phyloP scores from a whole-genome alignment of 2,329 filamentous ascomycete species.

The Coniochaeta sp. region DNA sequence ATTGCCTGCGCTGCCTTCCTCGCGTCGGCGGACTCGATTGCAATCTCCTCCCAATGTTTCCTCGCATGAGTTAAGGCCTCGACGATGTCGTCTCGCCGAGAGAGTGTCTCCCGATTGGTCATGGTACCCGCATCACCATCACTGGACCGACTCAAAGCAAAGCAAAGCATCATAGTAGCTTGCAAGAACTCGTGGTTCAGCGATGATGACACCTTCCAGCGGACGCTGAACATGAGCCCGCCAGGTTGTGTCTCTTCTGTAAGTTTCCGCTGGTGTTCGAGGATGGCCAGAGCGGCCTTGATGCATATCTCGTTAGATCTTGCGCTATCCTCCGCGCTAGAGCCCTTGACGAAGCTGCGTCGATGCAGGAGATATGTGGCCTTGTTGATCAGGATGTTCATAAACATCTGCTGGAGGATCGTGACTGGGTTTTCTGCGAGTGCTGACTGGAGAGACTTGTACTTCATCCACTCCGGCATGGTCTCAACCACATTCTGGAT shows the following conservation, averaged over 20 bases:
- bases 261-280: neutral
- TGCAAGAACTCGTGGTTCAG: slow-evolving; percentile 1
- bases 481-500: neutral
- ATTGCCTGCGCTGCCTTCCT: neutral
- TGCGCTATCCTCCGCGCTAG: neutral
- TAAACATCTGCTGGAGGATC: slow-evolving; percentile 1
- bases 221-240: neutral
- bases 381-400: neutral
- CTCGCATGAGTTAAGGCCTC: neutral
- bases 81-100: neutral
- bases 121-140: neutral
- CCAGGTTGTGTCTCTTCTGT: neutral
- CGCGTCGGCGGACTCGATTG: neutral
- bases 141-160: neutral
- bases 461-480: neutral
- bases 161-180: neutral
- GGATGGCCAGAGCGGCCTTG: neutral
- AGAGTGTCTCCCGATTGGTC: neutral
- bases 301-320: slow-evolving; percentile 1
- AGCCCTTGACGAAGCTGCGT: neutral
- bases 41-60: neutral
- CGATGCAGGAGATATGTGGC: neutral
- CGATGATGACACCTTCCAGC: neutral
- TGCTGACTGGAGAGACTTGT: neutral
- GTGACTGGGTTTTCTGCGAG: neutral